Conservation (phyloP, 306 rosid genomes). For the cucumber (Cucumis sativus) region DNA sequence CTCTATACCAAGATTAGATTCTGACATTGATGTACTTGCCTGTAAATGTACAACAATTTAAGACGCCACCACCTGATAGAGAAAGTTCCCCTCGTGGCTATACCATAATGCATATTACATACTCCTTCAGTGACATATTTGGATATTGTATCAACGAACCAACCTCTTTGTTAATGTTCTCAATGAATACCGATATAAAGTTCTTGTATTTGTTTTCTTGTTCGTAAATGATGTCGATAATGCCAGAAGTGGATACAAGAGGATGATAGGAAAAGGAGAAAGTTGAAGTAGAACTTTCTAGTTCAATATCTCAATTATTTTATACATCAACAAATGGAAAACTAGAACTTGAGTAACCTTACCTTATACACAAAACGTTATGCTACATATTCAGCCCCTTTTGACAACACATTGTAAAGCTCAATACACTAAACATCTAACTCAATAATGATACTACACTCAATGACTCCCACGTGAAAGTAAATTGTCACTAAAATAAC, state of each 20-base stretch:
- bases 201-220: not conserved
- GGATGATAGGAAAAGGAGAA: not conserved
- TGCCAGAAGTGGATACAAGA: not conserved
- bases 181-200: not conserved
- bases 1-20: slow-evolving; percentile 43
- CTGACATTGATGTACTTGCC: slow-evolving; percentile 45
- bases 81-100: not conserved
- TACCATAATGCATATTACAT: not conserved
- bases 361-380: not conserved
- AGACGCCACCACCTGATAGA: not conserved
- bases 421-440: not conserved
- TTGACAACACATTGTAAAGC: not conserved
- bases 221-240: not conserved
- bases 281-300: not conserved
- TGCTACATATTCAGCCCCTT: not conserved
- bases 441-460: not conserved
- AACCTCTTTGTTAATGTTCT: not conserved
- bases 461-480: not conserved
- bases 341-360: not conserved
- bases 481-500: not conserved
- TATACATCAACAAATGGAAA: not conserved
- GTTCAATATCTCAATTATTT: not conserved
- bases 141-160: not conserved
- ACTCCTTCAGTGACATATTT: slow-evolving; percentile 1
- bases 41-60: slow-evolving; percentile 63